Evolutionary conservation across 345 rosid genomes (phyloP), one percentile per base, ranked within the genome.

Genomic region (Passiflora organensis): DNA sequence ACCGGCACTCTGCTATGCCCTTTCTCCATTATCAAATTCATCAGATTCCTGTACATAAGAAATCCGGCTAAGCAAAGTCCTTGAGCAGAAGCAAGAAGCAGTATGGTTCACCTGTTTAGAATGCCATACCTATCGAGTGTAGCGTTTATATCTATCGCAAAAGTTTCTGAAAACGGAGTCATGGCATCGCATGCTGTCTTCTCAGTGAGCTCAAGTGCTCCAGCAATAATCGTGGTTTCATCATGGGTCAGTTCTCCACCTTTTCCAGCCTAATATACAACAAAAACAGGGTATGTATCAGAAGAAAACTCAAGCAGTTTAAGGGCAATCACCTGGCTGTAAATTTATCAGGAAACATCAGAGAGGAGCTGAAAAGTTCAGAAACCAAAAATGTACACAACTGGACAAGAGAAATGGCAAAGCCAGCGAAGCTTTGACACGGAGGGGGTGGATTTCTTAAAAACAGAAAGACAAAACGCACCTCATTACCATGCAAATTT

Each of bases 1-100:
- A 93, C 97, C 12, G 99, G 99, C 63, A 89, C 82, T 71, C 99
- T 83, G 85, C 99, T 93, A 69, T 93, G 99, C 24, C 99, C 99
- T 72, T 80, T 86, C 82, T 93, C 95, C 76, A 93, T 56, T 74
- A 93, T 77, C 77, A 82, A 51, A 72, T 62, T 79, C 97, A 89
- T 86, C 82, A 78, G 56, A 39, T 82, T 70, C 76, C 97, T 89
- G 75, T 12, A 45, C 48, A 53, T 14, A 57, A 56, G 5, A 41
- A 69, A 60, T 65, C 36, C 57, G 38, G 10, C 20, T 25, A 52
- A 24, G 38, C 43, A 54, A 59, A 22, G 51, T 15, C 34, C 51
- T 25, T 48, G 59, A 63, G 53, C 51, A 13, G 21, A 54, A 51
- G 47, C 10, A 47, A 65, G 61, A 37, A 32, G 38, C 9, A 62